Percentiles rank a stretch among this genome's conserved stretches.
Conservation (phyloP, 495 filamentous ascomycete genomes). For the Xylaria intraflava region DNA sequence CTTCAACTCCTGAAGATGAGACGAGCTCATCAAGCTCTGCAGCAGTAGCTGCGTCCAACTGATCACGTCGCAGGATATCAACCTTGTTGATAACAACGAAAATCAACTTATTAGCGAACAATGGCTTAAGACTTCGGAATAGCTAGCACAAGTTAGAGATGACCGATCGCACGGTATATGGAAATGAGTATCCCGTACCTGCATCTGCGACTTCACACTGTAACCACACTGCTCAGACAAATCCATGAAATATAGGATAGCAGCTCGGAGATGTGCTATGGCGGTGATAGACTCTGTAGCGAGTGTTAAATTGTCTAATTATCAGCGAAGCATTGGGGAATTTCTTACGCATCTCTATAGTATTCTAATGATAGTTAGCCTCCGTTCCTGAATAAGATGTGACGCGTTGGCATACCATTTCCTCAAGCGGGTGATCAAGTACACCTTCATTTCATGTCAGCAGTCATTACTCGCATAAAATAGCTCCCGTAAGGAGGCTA, state of each 20-base stretch:
- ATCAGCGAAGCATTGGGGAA: conserved; percentile 21
- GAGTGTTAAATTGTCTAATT: not conserved
- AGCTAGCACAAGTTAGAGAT: conserved; percentile 42
- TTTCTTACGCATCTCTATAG: conserved; percentile 78
- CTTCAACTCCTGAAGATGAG: conserved; percentile 79
- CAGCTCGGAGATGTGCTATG: conserved; percentile 89
- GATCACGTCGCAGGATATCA: conserved; percentile 79
- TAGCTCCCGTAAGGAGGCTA: not conserved
- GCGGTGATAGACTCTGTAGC: conserved; percentile 69
- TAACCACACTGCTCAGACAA: conserved; percentile 97
- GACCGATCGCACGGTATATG: not conserved
- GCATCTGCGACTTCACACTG: conserved; percentile 81
- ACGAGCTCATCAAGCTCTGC: conserved; percentile 70
- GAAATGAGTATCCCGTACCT: not conserved
- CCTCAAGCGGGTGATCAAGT: conserved; percentile 92
- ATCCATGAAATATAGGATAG: conserved; percentile 97
- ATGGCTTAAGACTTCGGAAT: conserved; percentile 89
- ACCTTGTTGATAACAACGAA: conserved; percentile 98
- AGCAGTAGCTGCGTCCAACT: conserved; percentile 75
- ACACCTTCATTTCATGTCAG: conserved; percentile 52
- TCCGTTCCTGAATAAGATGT: not conserved
- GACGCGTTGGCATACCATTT: conserved; percentile 53
- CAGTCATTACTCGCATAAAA: not conserved
- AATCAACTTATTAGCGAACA: conserved; percentile 95
- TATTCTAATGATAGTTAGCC: conserved; percentile 49